These are phyloP conservation scores for Dactylellina cionopaga DNA, from an alignment of 2,329 filamentous ascomycete genomes.

Conservation along the genomic window DNA sequence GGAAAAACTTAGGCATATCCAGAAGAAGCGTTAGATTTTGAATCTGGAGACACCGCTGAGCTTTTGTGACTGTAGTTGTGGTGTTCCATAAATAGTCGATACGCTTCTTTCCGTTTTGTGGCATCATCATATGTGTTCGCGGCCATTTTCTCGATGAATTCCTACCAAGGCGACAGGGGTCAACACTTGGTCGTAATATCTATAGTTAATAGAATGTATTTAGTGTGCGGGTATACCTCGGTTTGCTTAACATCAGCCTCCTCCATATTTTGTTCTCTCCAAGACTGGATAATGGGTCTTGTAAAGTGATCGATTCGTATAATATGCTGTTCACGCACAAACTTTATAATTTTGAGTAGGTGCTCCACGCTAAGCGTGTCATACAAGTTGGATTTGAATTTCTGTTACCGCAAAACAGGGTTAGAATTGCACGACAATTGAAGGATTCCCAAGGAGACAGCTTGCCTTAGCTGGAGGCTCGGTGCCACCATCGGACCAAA, in stretches of 20 bases:
- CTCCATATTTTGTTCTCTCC: conserved; percentile 39
- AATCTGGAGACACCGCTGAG: no score
- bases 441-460: background rate
- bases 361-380: conserved; percentile 29
- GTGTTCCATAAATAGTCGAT: conserved; percentile 44
- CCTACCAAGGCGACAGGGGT: conserved; percentile 7
- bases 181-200: conserved; percentile 2
- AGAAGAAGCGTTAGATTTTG: no score
- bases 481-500: conserved; percentile 29
- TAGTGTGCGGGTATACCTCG: conserved; percentile 21
- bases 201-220: background rate
- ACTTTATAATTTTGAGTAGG: conserved; percentile 23
- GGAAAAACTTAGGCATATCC: no score
- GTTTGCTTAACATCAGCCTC: conserved; percentile 45
- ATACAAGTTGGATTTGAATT: conserved; percentile 19
- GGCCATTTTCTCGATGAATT: conserved; percentile 38
- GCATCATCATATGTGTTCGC: conserved; percentile 23
- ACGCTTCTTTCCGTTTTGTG: conserved; percentile 35
- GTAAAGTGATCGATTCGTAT: conserved; percentile 48
- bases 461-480: conserved; percentile 37
- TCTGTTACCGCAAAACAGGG: background rate
- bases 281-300: conserved; percentile 42
- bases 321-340: conserved; percentile 46
- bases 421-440: background rate
- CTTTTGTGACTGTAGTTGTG: conserved; percentile 49